phyloP scores from a whole-genome alignment of 2,329 filamentous ascomycete species.

The Plenodomus tracheiphilus region DNA sequence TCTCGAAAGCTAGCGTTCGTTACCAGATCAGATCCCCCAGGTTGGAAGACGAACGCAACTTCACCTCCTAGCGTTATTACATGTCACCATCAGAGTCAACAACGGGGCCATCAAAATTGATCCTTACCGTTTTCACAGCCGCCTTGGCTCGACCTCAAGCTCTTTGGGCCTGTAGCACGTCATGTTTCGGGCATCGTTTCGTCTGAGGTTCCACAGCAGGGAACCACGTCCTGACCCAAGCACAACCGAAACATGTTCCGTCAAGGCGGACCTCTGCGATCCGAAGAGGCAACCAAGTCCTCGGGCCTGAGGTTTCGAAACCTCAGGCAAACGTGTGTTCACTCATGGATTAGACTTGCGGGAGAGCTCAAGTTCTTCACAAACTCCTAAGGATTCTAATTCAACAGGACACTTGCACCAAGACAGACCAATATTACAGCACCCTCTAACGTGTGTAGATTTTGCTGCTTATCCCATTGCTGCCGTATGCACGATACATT shows the following conservation, averaged over 20 bases:
- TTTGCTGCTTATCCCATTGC: too few relatives aligned
- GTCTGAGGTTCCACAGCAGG: not conserved
- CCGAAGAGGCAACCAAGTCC: slow-evolving; percentile 9
- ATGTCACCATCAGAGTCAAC: too few relatives aligned
- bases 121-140: not conserved
- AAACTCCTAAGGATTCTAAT: not conserved
- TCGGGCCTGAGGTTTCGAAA: slow-evolving; percentile 26
- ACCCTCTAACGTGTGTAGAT: not conserved
- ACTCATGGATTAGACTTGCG: too few relatives aligned
- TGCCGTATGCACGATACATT: not conserved
- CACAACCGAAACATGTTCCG: slow-evolving; percentile 7
- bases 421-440: not conserved
- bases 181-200: slow-evolving; percentile 13
- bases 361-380: not conserved
- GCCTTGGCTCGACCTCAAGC: slow-evolving; percentile 3
- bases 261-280: not conserved
- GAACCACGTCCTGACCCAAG: slow-evolving; percentile 10
- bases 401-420: not conserved
- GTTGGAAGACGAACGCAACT: not conserved
- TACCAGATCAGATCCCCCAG: too few relatives aligned
- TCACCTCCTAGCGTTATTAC: not conserved
- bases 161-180: slow-evolving; percentile 3
- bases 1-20: not conserved
- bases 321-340: slow-evolving; percentile 11
- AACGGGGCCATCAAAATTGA: too few relatives aligned